phyloP scores from a whole-genome alignment of 768 basidiomycete genomes.

The Ramaria rubella region DNA sequence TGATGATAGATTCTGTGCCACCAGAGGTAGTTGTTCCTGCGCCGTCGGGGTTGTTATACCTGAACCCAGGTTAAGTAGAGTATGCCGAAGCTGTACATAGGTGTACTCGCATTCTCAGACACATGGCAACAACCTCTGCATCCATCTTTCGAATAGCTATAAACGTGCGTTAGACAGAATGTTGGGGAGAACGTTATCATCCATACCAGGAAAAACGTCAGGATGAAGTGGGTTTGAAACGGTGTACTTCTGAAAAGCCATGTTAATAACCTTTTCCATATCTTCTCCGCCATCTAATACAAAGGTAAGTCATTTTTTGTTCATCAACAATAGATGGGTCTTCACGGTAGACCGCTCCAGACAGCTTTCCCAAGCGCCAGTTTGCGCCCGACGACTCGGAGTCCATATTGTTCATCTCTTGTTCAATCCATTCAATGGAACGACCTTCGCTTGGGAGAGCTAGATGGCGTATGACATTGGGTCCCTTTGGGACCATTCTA shows the following conservation, averaged over 20 bases:
- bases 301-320: too few relatives aligned
- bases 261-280: conserved; percentile 66
- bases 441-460: conserved; percentile 59
- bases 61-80: conserved; percentile 14
- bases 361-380: conserved; percentile 70
- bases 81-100: not conserved
- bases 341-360: conserved; percentile 80
- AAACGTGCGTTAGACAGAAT: not conserved
- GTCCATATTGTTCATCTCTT: conserved; percentile 81
- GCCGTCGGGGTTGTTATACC: conserved; percentile 75
- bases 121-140: conserved; percentile 88
- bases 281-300: conserved; percentile 74
- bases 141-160: conserved; percentile 90
- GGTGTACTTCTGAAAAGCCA: conserved; percentile 76
- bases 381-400: conserved; percentile 40
- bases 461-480: conserved; percentile 57
- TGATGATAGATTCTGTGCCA: conserved; percentile 93
- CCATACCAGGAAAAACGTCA: conserved; percentile 68
- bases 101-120: conserved; percentile 48
- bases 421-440: conserved; percentile 63
- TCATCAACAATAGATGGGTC: not conserved
- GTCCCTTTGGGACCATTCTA: conserved; percentile 59
- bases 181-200: not conserved
- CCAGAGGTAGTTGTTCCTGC: conserved; percentile 93
- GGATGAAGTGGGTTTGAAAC: conserved; percentile 90